These are phyloP conservation scores for Coniochaeta ligniaria DNA, from an alignment of 2,329 filamentous ascomycete species.

Conservation along the genomic window DNA sequence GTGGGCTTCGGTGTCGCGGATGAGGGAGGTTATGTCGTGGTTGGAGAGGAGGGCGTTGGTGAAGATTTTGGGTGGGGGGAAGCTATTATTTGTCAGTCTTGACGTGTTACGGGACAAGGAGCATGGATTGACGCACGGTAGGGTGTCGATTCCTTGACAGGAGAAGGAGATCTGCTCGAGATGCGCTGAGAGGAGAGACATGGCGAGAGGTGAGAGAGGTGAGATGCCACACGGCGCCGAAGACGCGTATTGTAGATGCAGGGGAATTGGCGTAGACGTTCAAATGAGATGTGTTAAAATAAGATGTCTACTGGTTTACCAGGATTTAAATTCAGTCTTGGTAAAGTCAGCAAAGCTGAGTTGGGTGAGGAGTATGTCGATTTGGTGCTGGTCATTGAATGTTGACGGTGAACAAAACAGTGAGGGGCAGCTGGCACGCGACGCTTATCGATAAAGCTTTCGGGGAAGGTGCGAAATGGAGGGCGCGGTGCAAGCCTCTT, in stretches of 20 bases:
- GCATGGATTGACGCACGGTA: constrained; percentile 50
- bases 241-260: not conserved
- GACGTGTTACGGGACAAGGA: not conserved
- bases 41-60: constrained; percentile 84
- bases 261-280: not conserved
- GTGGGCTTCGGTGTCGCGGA: constrained; percentile 90
- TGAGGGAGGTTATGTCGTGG: constrained; percentile 88
- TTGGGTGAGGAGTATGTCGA: not conserved
- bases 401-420: not conserved
- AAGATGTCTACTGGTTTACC: too few relatives aligned
- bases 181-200: constrained; percentile 64
- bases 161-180: constrained; percentile 71
- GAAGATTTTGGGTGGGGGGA: constrained; percentile 88
- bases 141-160: constrained; percentile 67
- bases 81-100: constrained; percentile 42
- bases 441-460: not conserved
- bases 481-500: not conserved
- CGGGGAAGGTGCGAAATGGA: not conserved
- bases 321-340: too few relatives aligned
- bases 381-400: not conserved
- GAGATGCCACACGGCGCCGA: not conserved
- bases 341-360: not conserved
- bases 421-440: not conserved
- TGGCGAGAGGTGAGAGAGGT: constrained; percentile 27
- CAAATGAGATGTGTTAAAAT: not conserved